These are phyloP conservation scores for Euptelea pleiosperma DNA, from an alignment of 164 flowering plant genomes.

Conservation along the genomic window DNA sequence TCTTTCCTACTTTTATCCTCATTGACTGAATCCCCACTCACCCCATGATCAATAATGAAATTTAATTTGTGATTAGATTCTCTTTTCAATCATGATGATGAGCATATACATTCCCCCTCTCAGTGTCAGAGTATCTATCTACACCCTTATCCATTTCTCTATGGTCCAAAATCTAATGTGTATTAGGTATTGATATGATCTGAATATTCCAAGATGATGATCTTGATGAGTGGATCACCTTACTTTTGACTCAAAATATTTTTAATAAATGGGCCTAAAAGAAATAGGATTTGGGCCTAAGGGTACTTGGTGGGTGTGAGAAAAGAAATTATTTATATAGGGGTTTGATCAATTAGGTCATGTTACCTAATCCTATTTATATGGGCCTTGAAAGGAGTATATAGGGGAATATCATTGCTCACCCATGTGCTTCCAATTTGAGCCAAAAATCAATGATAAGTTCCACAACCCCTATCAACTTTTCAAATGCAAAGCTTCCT, in stretches of 20 bases:
- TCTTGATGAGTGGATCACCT: constrained; percentile 2
- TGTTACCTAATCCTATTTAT: constrained; percentile 18
- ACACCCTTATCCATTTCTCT: constrained; percentile 4
- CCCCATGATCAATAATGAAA: too few species aligned
- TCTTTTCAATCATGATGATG: constrained; percentile 6
- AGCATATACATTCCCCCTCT: constrained; percentile 9
- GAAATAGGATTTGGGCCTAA: background rate
- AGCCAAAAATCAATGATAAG: constrained; percentile 26
- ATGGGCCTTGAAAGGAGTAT: constrained; percentile 5
- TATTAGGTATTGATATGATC: background rate
- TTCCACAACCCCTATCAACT: constrained; percentile 16
- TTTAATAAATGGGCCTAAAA: background rate
- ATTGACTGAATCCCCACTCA: too few species aligned
- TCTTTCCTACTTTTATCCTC: too few species aligned
- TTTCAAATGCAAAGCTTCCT: constrained; percentile 17
- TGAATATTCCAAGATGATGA: background rate
- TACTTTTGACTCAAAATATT: constrained; percentile 6
- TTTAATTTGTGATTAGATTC: background rate
- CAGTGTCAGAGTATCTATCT: constrained; percentile 6
- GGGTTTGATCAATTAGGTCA: constrained; percentile 13
- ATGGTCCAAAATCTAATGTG: background rate
- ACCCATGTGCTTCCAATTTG: constrained; percentile 37
- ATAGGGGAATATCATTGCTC: constrained; percentile 14
- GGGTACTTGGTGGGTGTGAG: background rate
- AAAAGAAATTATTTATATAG: background rate